These are phyloP conservation scores for Myxozyma udenii DNA, from an alignment of 805 yeast species.

Conservation along the genomic window DNA sequence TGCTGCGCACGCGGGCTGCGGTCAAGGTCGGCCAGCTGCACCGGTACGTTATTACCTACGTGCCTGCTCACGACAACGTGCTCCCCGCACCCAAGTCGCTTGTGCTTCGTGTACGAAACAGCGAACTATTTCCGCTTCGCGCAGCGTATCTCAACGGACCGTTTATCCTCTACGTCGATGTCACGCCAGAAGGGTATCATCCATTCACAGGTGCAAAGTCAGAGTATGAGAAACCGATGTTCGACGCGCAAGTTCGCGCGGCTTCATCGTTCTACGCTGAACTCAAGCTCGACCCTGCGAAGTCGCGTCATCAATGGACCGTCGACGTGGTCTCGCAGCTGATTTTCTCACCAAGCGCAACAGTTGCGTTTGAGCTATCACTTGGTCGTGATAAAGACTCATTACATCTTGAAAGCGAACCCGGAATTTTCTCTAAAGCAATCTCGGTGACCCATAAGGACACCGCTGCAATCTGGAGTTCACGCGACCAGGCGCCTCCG, in stretches of 20 bases:
- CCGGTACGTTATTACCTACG: constrained; percentile 54
- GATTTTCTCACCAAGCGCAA: constrained; percentile 65
- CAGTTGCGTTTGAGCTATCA: constrained; percentile 61
- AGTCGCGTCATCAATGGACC: constrained; percentile 60
- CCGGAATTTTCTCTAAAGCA: constrained; percentile 23
- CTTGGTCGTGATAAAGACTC: constrained; percentile 43
- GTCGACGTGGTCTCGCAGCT: constrained; percentile 80
- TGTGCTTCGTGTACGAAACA: constrained; percentile 18
- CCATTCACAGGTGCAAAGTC: constrained; percentile 45
- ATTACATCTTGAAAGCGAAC: constrained; percentile 27
- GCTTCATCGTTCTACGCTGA: constrained; percentile 63
- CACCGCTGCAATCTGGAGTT: constrained; percentile 72
- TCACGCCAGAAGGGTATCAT: constrained; percentile 63
- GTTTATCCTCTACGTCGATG: constrained; percentile 76
- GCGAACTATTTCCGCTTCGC: constrained; percentile 39
- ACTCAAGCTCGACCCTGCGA: constrained; percentile 46
- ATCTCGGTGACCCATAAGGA: constrained; percentile 44
- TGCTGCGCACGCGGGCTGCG: constrained; percentile 35
- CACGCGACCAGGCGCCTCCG: constrained; percentile 17
- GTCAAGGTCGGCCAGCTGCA: constrained; percentile 60
- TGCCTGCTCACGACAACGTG: constrained; percentile 39
- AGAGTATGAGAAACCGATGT: constrained; percentile 37
- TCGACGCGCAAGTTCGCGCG: constrained; percentile 60
- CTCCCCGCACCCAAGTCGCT: constrained; percentile 16
- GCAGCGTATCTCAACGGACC: constrained; percentile 92